Conservation (phyloP, 352 stramenopile species). For the Pseudoperonospora humuli region DNA sequence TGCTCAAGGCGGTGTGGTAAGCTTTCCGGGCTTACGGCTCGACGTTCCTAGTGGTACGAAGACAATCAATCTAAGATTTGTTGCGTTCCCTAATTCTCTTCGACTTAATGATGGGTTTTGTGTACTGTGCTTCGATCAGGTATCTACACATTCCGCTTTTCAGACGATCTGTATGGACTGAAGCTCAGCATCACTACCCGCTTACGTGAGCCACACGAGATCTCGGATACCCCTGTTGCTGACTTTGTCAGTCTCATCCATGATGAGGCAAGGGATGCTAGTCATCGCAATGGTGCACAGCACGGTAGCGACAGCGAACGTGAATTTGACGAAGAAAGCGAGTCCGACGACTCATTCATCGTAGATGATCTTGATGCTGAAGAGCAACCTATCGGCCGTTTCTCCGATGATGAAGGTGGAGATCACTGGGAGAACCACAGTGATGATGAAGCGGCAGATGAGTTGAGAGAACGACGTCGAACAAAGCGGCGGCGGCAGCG, state of each 20-base stretch:
- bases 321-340: slow-evolving; percentile 32
- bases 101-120: slow-evolving; percentile 4
- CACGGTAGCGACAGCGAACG: slow-evolving; percentile 40
- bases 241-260: slow-evolving; percentile 27
- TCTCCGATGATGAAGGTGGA: slow-evolving; percentile 31
- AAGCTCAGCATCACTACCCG: slow-evolving; percentile 46
- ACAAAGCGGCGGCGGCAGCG: slow-evolving; percentile 9
- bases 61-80: neutral
- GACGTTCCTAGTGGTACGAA: slow-evolving; percentile 54
- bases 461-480: slow-evolving; percentile 15
- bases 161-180: slow-evolving; percentile 48
- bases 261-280: slow-evolving; percentile 25
- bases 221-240: slow-evolving; percentile 30
- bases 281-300: slow-evolving; percentile 16
- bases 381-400: slow-evolving; percentile 12
- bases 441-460: slow-evolving; percentile 33
- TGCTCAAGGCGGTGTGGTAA: slow-evolving; percentile 39
- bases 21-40: slow-evolving; percentile 50
- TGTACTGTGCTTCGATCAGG: slow-evolving; percentile 23
- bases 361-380: slow-evolving; percentile 39
- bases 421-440: slow-evolving; percentile 17
- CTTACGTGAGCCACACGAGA: slow-evolving; percentile 38
- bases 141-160: slow-evolving; percentile 64
- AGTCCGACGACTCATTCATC: slow-evolving; percentile 71
- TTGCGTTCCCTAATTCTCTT: neutral